Conservation (phyloP, 306 rosid species). For the Cucurbita moschata region DNA sequence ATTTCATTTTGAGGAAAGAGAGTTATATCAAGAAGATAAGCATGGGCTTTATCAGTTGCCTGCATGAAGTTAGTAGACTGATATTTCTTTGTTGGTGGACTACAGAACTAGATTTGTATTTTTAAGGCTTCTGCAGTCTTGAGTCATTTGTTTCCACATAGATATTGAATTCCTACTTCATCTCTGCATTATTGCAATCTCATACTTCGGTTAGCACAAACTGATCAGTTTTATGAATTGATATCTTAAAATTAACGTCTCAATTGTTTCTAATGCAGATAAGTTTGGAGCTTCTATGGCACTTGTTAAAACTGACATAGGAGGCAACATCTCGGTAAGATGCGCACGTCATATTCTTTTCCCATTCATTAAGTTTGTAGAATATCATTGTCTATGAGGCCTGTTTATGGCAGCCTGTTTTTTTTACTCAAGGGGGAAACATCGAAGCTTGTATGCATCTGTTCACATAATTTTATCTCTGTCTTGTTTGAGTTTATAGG, state of each 20-base stretch:
- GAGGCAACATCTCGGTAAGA: constrained; percentile 75
- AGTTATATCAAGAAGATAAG: not conserved
- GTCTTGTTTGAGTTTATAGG: not conserved
- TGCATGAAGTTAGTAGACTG: not conserved
- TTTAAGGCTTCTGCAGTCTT: not conserved
- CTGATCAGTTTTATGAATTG: not conserved
- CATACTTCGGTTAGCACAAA: not conserved
- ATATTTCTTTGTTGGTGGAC: not conserved
- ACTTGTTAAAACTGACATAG: constrained; percentile 73
- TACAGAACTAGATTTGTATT: not conserved
- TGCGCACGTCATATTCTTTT: not conserved
- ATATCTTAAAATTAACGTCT: not conserved
- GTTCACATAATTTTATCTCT: not conserved
- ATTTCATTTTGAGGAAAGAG: not conserved
- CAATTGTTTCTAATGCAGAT: constrained; percentile 30
- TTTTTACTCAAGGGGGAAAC: not conserved
- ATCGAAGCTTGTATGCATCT: not conserved
- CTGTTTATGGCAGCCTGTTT: not conserved
- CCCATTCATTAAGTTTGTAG: not conserved
- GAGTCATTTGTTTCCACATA: not conserved
- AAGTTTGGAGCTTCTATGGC: constrained; percentile 96
- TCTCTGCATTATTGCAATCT: constrained; percentile 3
- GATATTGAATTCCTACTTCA: not conserved
- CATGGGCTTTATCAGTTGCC: not conserved
- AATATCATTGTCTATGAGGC: not conserved